Conservation (phyloP, 2,329 filamentous ascomycete genomes). For the Hymenoscyphus infarciens region DNA sequence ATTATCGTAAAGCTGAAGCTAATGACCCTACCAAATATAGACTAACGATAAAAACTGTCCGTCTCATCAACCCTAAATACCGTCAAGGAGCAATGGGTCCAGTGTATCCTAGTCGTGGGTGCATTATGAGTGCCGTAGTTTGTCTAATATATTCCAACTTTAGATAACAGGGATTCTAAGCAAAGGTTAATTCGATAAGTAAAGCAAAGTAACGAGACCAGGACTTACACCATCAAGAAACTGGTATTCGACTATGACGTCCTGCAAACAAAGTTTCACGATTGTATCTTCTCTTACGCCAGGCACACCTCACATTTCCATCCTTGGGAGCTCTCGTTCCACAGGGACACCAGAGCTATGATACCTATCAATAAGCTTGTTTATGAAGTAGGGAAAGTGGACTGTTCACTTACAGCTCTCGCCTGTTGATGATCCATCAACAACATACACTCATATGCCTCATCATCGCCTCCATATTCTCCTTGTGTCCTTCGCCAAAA, state of each 20-base stretch:
- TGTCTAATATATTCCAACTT: neutral
- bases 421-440: conserved; percentile 7
- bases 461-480: neutral
- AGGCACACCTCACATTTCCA: conserved; percentile 18
- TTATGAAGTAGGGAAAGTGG: neutral
- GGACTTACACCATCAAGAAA: conserved; percentile 20
- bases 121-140: neutral
- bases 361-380: neutral
- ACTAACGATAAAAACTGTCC: neutral
- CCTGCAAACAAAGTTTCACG: conserved; percentile 12
- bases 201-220: neutral
- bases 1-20: neutral
- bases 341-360: conserved; percentile 23
- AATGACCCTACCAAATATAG: neutral
- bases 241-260: conserved; percentile 9
- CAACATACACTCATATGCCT: conserved; percentile 12
- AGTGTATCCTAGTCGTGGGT: neutral
- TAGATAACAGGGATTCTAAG: conserved; percentile 20
- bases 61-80: neutral
- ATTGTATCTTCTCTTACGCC: conserved; percentile 22
- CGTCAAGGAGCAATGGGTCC: neutral
- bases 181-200: conserved; percentile 1
- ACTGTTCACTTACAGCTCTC: conserved; percentile 10
- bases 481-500: conserved; percentile 9
- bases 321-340: conserved; percentile 13